Base-by-base conservation (phyloP, 1,284 basidiomycete species). In the Fomitopsis pinicola region DNA sequence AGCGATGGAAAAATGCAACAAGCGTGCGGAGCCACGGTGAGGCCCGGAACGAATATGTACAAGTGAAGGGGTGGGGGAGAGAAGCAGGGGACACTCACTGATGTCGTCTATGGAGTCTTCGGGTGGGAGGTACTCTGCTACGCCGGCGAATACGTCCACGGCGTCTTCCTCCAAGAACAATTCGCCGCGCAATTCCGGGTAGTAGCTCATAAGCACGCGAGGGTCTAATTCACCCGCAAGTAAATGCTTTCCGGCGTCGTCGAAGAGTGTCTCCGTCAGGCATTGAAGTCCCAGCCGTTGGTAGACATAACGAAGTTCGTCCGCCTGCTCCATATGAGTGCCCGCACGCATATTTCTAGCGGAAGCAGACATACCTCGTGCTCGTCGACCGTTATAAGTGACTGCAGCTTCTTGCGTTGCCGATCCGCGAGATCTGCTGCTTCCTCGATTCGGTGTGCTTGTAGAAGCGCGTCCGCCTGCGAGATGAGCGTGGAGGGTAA, bases 281-380 rank as follows among this genome's bases (percentile, higher is more conserved):
- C 84, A 86, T 71, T 86, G 82, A 70, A 91, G 91, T 22, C 89
- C 92, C 61, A 93, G 82, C 54, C 85, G 82, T 70, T 92, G 89
- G 70, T 90, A 90, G 42, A 92, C 81, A 69, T 93, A 94, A 64
- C 78, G 78, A 45, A 92, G 72, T 67, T 89, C 88, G 53, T 90
- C 86, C 59, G 78, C 77, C 85, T 88, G 55, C 6, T 44, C 38
- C 17, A 63, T 38, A 48, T 42, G 44, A 28, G 30, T 38, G 22
- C 2, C 10, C 19, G 28, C 6, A 58, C 54, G 33, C 17, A 19
- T 36, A 17, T n/a, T n/a, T 22, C 3, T 40, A 5, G 8, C 30
- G 17, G 14, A 14, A 62, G 12, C 36, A 9, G 14, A 22, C 76
- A 57, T 64, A 83, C 84, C 75, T 87, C 82, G 60, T 82, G 81